Base-by-base conservation (phyloP, 2,329 filamentous ascomycete genomes). In the Alternaria sp. region DNA sequence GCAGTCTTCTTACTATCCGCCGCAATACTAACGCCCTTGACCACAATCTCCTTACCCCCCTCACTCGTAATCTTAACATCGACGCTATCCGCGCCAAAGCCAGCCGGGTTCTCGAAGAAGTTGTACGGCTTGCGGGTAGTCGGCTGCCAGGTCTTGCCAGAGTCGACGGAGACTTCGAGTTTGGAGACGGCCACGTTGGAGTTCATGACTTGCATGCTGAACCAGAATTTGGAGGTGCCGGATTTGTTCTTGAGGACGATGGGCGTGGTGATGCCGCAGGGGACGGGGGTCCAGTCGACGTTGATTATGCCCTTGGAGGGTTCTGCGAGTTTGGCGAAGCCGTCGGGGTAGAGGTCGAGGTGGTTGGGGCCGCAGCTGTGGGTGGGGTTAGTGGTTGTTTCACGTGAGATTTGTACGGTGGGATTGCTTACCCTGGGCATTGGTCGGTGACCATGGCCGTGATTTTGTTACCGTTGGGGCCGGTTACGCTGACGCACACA, bases 131-230 rank as follows among this genome's bases (percentile, higher is more conserved):
- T 76, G 51, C 89, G 82, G 3, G 79, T 82, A 0, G 88, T 89
- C n/a, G 74, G 54, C 75, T 85, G 76, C 88, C 88, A 91, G 13
- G 85, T 86, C 57, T 69, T 82, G 17, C 88, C 88, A 11, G 86
- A 83, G 70, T 91, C 85, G 17, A 83, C 87, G 62, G 86, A 88
- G 61, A 90, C 88, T 68, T 90, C 88, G 23, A 91, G 81, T 66
- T 80, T 83, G 57, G 81, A 70, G 44, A 90, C 83, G 15, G 83
- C 82, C 63, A 86, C 81, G 74, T 89, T 89, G 70, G 86, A 80
- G 77, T 90, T 90, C 70, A 89, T 82, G 46, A 90, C 88, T 76
- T 91, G 89, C 83, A 89, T 88, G 51, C 82, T 83, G 79, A 88
- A 88, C 85, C 86, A 87, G 75, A 83, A 83, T 28, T 77, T 72